Evolutionary conservation across 768 basidiomycete genomes (phyloP), one percentile per base, ranked within the genome.

Genomic region (Trametes coccinea): DNA sequence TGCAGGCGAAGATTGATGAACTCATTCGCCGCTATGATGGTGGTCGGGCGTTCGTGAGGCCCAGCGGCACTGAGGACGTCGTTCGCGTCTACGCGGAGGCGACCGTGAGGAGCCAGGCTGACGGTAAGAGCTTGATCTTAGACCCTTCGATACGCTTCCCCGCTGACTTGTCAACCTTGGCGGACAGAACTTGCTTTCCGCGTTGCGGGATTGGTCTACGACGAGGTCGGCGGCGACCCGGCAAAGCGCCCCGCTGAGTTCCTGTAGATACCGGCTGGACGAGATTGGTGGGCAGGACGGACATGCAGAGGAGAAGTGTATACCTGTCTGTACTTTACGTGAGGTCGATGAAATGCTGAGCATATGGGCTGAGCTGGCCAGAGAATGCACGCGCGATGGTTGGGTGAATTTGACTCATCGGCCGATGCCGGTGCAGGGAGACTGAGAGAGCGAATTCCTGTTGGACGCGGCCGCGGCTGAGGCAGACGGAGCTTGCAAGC

Each of bases 81-180:
- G 97, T 99, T 5, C 83, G 97, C 60, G 95, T 99, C 14, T 99
- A 98, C 71, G 97, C 95, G 1, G 97, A 99, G 73, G 96, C 97
- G 1, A 80, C 78, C 48, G 76, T 84, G 44, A 84, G 82, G 62
- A 74, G 82, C 13, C 87, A 89, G 67, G 93, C 90, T 17, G 93
- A 95, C 72, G 91, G 96, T 97, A 66, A 70, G 88, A 7, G 39
- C 79, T 3, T 9, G 22, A 45, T 17, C 31, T 13, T 43, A 11
- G 33, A 41, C 11, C 34, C 33, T 13, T 29, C 39, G n/a, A 58
- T 27, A 11, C 33, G 9, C 13, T 27, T n/a, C 44, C 33, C 29
- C 46, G 46, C 52, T 54, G 59, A 61, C 58, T 56, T 49, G 46
- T 44, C 46, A 50, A 67, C 54, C 56, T 33, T 48, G 52, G 9